Base-by-base conservation (phyloP, 495 filamentous ascomycete species). In the Alectoria sarmentosa region DNA sequence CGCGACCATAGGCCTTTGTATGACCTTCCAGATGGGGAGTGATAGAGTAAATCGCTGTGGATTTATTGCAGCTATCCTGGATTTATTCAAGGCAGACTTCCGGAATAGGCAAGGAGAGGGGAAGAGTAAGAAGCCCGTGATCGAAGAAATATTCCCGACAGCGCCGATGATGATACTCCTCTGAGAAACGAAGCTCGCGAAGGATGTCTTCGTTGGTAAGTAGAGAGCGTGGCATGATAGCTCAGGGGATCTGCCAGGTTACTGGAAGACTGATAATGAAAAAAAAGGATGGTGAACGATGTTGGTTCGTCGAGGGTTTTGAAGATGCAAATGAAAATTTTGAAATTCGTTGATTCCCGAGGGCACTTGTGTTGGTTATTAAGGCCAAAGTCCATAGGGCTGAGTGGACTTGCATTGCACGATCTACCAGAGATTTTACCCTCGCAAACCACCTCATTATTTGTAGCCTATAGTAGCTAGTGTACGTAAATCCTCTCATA, bases 61-160 rank as follows among this genome's bases (percentile, higher is more conserved):
- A 58, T 58, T 58, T 58, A 26, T 58, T 58, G 56, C 56, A 58
- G 56, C 56, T 34, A 41, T 58, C 56, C 30, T 58, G 56, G 30
- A 58, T 58, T 58, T 58, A 30, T 58, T 58, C 56, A 32, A 58
- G 56, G 7, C 10, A 7, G 26, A 58, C 56, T 5, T 58, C n/a
- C 34, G 23, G 30, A 41, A n/a, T 41, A 41, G 60, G 39, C 11
- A 36, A 28, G 23, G 60, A 62, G 11, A 62, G 60, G 32, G 60
- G 39, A 62, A 62, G 60, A 49, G 38, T 49, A n/a, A 62, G 60
- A 49, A 36, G 37, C 39, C 60, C 32, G 23, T 30, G 38, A 10
- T 28, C 21, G 32, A 62, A 62, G 60, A 62, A 62, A 62, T 62
- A 62, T 49, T 62, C 60, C 60, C 60, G 60, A 62, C 39, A 62